phyloP scores from a whole-genome alignment of 805 yeast genomes.

The Spathaspora arborariae region DNA sequence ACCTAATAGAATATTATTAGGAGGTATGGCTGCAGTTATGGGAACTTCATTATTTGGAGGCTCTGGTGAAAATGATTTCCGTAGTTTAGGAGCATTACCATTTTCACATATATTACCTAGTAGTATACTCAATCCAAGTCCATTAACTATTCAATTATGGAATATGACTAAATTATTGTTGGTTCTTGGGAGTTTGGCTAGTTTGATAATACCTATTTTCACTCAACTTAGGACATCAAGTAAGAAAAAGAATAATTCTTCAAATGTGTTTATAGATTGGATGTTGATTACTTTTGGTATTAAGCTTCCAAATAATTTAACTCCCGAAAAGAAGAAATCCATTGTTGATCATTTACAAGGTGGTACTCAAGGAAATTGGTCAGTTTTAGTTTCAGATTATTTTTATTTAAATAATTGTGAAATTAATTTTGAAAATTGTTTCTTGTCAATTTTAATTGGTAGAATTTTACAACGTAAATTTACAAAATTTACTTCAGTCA shows the following conservation, averaged over 20 bases:
- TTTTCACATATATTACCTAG: constrained; percentile 18
- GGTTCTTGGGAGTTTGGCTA: constrained; percentile 16
- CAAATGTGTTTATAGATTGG: constrained; percentile 17
- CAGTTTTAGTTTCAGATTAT: constrained; percentile 22
- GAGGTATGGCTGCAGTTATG: constrained; percentile 62
- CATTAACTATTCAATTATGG: constrained; percentile 21
- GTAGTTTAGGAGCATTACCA: constrained; percentile 48
- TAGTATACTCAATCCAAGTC: constrained; percentile 16
- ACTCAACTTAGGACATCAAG: neutral
- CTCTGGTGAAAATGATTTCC: constrained; percentile 35
- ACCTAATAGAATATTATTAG: constrained; percentile 49
- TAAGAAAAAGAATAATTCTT: neutral
- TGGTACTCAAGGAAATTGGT: constrained; percentile 3
- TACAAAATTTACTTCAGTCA: constrained; percentile 16
- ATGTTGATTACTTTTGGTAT: constrained; percentile 24
- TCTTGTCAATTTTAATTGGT: constrained; percentile 28
- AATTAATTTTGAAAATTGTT: constrained; percentile 29
- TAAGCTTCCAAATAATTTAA: constrained; percentile 20
- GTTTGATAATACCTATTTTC: constrained; percentile 14
- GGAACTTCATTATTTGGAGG: constrained; percentile 60
- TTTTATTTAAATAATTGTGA: constrained; percentile 25
- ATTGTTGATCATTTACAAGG: constrained; percentile 10
- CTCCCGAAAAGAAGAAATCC: constrained; percentile 14
- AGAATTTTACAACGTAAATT: constrained; percentile 19
- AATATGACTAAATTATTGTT: constrained; percentile 20